These are phyloP conservation scores for Cryptococcus sp. DNA, from an alignment of 1,284 basidiomycete genomes.

Conservation along the genomic window DNA sequence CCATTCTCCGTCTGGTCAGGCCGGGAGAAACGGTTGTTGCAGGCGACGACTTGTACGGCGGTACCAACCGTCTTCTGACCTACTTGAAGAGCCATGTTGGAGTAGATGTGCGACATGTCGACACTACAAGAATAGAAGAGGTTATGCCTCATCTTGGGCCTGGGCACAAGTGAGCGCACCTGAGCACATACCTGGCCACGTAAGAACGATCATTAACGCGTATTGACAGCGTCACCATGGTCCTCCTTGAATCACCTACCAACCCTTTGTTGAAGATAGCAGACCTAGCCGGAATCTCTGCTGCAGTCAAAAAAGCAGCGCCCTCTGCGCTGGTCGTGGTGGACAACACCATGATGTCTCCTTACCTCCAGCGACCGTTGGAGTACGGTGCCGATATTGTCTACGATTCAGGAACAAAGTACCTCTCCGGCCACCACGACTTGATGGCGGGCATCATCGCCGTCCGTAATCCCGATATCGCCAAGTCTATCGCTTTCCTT, in stretches of 20 bases:
- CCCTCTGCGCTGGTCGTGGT: slow-evolving; percentile 85
- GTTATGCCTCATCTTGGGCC: slow-evolving; percentile 67
- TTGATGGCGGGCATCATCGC: slow-evolving; percentile 96
- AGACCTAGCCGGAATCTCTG: slow-evolving; percentile 79
- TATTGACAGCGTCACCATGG: slow-evolving; percentile 64
- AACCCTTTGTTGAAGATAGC: slow-evolving; percentile 96
- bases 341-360: slow-evolving; percentile 99
- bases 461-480: slow-evolving; percentile 87
- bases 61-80: slow-evolving; percentile 92
- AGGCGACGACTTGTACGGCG: slow-evolving; percentile 96
- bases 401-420: slow-evolving; percentile 98
- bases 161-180: slow-evolving; percentile 59
- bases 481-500: slow-evolving; percentile 84
- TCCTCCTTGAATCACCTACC: slow-evolving; percentile 94
- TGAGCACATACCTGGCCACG: background rate
- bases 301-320: slow-evolving; percentile 75
- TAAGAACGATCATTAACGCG: slow-evolving; percentile 10
- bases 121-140: slow-evolving; percentile 68
- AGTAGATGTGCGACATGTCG: slow-evolving; percentile 88
- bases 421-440: slow-evolving; percentile 97
- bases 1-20: slow-evolving; percentile 90
- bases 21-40: slow-evolving; percentile 94
- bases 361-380: slow-evolving; percentile 92
- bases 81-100: slow-evolving; percentile 86
- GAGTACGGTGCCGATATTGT: slow-evolving; percentile 96